Conservation (phyloP, 2,329 filamentous ascomycete species). For the Ustulina deusta region DNA sequence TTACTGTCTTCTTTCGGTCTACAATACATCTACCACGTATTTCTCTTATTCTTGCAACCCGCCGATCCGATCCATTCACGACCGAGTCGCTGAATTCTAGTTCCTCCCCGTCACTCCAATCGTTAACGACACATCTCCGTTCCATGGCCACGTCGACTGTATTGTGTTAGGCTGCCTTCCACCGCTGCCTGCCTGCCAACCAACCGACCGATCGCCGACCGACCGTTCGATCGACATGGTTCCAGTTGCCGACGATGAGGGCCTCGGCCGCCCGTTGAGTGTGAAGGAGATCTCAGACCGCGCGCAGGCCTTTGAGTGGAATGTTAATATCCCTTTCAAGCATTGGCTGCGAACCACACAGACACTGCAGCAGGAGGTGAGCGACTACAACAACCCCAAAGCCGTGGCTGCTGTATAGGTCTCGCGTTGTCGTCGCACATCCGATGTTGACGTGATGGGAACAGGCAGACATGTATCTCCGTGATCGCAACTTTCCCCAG, state of each 20-base stretch:
- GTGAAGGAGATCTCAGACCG: conserved; percentile 81
- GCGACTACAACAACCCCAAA: conserved; percentile 39
- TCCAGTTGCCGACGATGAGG: conserved; percentile 19
- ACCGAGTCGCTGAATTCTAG: neutral
- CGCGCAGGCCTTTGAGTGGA: conserved; percentile 85
- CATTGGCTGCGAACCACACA: conserved; percentile 86
- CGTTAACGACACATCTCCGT: neutral
- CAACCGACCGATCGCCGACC: conserved; percentile 14
- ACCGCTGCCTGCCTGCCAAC: conserved; percentile 1
- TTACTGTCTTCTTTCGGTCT: conserved; percentile 13
- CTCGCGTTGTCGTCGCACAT: neutral
- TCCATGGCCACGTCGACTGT: conserved; percentile 34
- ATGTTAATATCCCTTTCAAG: conserved; percentile 78
- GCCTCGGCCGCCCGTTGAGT: conserved; percentile 69
- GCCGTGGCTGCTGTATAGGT: neutral
- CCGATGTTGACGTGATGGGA: conserved; percentile 18
- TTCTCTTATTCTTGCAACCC: conserved; percentile 13
- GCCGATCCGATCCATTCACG: neutral
- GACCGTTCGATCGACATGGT: conserved; percentile 29
- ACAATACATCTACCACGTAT: conserved; percentile 21
- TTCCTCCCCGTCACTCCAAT: neutral
- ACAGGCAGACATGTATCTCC: conserved; percentile 85
- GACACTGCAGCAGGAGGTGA: conserved; percentile 82
- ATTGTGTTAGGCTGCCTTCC: conserved; percentile 13
- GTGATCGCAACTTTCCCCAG: conserved; percentile 86